Evolutionary conservation across 768 basidiomycete genomes (phyloP).

Genomic region (Leucocoprinus leucothites): DNA sequence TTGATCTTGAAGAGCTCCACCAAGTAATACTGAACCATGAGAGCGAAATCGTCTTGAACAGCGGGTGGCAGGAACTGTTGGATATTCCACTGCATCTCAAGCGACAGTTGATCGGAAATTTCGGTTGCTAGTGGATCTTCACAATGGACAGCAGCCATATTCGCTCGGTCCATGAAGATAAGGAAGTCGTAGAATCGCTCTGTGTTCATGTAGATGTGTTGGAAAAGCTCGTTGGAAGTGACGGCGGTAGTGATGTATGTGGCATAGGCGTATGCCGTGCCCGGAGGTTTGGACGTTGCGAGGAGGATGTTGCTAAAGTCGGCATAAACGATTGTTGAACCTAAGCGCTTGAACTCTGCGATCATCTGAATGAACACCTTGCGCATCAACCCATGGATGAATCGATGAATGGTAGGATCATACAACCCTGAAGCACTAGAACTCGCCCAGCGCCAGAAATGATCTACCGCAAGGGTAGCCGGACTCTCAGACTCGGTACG

Average conservation of each 20-base stretch:
- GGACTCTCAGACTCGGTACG: slow-evolving; percentile 63
- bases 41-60: slow-evolving; percentile 73
- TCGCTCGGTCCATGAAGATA: slow-evolving; percentile 94
- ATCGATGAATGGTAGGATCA: slow-evolving; percentile 90
- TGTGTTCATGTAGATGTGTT: slow-evolving; percentile 84
- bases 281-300: slow-evolving; percentile 93
- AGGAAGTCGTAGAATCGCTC: slow-evolving; percentile 92
- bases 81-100: slow-evolving; percentile 94
- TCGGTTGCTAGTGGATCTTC: slow-evolving; percentile 71
- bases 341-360: slow-evolving; percentile 93
- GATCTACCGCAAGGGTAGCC: slow-evolving; percentile 73
- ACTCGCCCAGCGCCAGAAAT: slow-evolving; percentile 98
- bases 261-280: slow-evolving; percentile 92
- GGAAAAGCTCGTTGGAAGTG: slow-evolving; percentile 92
- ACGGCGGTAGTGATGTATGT: slow-evolving; percentile 94
- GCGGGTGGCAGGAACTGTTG: slow-evolving; percentile 82
- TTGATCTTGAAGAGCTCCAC: slow-evolving; percentile 78
- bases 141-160: slow-evolving; percentile 87
- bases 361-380: slow-evolving; percentile 97
- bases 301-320: slow-evolving; percentile 90
- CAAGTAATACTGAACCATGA: slow-evolving; percentile 78
- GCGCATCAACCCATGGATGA: slow-evolving; percentile 93
- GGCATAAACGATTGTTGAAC: slow-evolving; percentile 90
- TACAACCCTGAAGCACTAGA: slow-evolving; percentile 83
- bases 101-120: slow-evolving; percentile 61